These are phyloP conservation scores for Arthrinium phaeospermum DNA, from an alignment of 2,329 filamentous ascomycete genomes.

Conservation along the genomic window DNA sequence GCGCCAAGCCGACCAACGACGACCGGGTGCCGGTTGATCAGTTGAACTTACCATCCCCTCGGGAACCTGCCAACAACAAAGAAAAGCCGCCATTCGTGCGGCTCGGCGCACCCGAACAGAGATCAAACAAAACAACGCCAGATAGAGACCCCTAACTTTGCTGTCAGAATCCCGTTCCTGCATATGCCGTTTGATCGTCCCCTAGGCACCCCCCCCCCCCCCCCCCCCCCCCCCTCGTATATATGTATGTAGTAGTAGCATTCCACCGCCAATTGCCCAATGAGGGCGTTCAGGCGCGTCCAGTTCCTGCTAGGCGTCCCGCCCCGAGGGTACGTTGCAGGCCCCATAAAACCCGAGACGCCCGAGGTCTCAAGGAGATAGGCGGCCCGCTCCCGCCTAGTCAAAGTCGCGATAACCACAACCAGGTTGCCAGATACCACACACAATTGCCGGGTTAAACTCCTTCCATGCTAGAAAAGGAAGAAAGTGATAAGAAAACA, in stretches of 20 bases:
- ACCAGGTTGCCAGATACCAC: not conserved
- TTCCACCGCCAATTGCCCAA: not conserved
- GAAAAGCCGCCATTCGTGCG: not conserved
- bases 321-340: not conserved
- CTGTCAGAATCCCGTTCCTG: conserved; percentile 9
- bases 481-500: not conserved
- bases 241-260: not conserved
- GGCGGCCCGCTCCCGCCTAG: conserved; percentile 13
- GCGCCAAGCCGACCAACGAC: not conserved
- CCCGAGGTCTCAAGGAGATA: conserved; percentile 1
- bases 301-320: not conserved
- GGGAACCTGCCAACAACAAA: not conserved
- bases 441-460: not conserved
- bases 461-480: not conserved
- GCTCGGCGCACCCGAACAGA: not conserved
- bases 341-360: conserved; percentile 15
- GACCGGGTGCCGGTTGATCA: not conserved
- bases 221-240: not conserved
- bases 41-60: conserved; percentile 14
- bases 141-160: not conserved
- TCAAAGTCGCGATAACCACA: not conserved
- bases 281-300: not conserved
- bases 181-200: conserved; percentile 14
- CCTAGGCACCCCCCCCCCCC: not conserved
- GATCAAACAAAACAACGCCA: conserved; percentile 12